Conservation (phyloP, 2,329 filamentous ascomycete species). For the Thermothelomyces thermophilus region DNA sequence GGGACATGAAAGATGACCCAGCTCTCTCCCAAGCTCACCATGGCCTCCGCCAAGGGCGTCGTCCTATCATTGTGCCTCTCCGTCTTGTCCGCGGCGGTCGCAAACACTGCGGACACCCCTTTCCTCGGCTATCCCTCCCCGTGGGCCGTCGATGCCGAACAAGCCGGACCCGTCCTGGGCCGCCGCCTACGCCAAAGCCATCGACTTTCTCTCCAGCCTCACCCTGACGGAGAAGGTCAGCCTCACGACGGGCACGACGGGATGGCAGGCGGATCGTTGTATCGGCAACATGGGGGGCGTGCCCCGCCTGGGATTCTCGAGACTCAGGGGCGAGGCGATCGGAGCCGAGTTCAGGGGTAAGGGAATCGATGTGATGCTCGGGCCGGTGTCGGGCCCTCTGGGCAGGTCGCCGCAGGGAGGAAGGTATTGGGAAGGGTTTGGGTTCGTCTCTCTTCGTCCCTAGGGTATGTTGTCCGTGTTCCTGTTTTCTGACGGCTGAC, state of each 20-base stretch:
- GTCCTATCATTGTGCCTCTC: not conserved
- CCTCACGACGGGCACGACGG: constrained; percentile 63
- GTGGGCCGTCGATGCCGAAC: constrained; percentile 5
- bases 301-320: constrained; percentile 49
- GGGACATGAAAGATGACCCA: not conserved
- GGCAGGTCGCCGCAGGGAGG: constrained; percentile 60
- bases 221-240: constrained; percentile 71
- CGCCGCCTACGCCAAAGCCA: constrained; percentile 55
- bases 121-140: constrained; percentile 18
- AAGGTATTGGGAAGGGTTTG: constrained; percentile 53
- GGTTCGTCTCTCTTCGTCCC: constrained; percentile 1
- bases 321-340: constrained; percentile 62
- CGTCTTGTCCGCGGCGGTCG: not conserved
- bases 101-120: constrained; percentile 3
- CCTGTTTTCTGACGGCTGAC: too few species aligned
- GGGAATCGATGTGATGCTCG: constrained; percentile 67
- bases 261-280: constrained; percentile 40
- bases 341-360: constrained; percentile 65
- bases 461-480: not conserved
- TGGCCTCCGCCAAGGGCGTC: not conserved
- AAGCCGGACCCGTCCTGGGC: constrained; percentile 49
- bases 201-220: constrained; percentile 55
- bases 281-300: constrained; percentile 39
- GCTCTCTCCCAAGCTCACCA: not conserved
- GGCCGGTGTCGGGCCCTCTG: constrained; percentile 52